A percentile compares a stretch with the other conserved stretches of the same genome.
Evolutionary conservation across 441 rosid genomes (phyloP).

Genomic region (Gossypium trilobum): DNA sequence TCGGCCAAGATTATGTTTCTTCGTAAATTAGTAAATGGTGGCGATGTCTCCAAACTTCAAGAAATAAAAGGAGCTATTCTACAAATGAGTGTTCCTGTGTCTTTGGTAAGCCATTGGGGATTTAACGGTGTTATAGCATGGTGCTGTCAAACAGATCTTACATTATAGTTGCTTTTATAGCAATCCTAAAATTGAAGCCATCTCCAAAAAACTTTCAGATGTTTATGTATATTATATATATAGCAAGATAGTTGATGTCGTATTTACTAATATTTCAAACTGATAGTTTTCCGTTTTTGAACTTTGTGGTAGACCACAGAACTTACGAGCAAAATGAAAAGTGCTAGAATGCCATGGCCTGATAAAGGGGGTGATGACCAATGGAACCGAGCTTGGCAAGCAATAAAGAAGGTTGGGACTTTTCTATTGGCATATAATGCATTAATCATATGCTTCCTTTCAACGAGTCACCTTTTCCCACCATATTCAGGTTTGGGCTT

Average conservation of each 20-base stretch:
- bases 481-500: slow-evolving; percentile 68
- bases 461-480: neutral
- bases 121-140: slow-evolving; percentile 1
- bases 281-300: slow-evolving; percentile 14
- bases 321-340: slow-evolving; percentile 50
- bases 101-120: slow-evolving; percentile 33
- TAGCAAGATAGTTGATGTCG: neutral
- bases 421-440: neutral
- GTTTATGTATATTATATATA: neutral
- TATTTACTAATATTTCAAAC: slow-evolving; percentile 8
- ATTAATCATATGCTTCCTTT: neutral
- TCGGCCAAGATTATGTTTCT: slow-evolving; percentile 32
- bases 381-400: slow-evolving; percentile 67
- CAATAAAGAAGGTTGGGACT: slow-evolving; percentile 56
- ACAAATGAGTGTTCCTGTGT: slow-evolving; percentile 36
- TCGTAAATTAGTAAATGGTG: slow-evolving; percentile 32
- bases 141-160: neutral
- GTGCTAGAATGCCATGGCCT: slow-evolving; percentile 50
- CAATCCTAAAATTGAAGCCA: neutral
- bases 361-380: slow-evolving; percentile 52
- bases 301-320: slow-evolving; percentile 42
- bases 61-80: slow-evolving; percentile 48
- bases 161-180: neutral
- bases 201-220: neutral
- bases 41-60: slow-evolving; percentile 46